A percentile compares a stretch with the other conserved stretches of the same genome.
Conservation (phyloP, 2,329 filamentous ascomycete genomes). For the Alternaria atra region DNA sequence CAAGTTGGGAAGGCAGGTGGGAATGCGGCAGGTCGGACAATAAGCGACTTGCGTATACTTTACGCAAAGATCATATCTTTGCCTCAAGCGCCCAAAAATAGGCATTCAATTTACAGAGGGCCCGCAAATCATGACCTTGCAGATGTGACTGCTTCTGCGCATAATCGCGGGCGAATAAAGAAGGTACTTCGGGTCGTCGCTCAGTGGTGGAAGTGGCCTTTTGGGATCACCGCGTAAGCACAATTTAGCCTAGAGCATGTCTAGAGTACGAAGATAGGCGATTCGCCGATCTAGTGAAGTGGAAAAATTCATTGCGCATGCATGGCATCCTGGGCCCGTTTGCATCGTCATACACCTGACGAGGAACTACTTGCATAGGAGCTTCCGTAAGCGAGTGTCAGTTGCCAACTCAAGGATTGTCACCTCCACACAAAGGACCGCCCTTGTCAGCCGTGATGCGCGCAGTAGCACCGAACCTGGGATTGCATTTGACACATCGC, state of each 20-base stretch:
- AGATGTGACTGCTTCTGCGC: constrained; percentile 27
- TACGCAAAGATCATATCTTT: constrained; percentile 29
- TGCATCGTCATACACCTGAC: constrained; percentile 29
- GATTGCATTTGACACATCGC: constrained; percentile 26
- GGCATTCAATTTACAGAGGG: constrained; percentile 25
- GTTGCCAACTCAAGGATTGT: constrained; percentile 5
- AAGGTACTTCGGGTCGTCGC: constrained; percentile 19
- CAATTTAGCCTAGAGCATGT: constrained; percentile 23
- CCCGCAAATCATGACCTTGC: constrained; percentile 24
- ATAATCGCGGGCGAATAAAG: constrained; percentile 22
- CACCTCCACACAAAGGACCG: constrained; percentile 3
- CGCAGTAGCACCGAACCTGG: constrained; percentile 20
- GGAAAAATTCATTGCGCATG: constrained; percentile 21
- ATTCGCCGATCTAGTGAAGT: constrained; percentile 25
- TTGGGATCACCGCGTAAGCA: constrained; percentile 27
- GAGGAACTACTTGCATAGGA: constrained; percentile 16
- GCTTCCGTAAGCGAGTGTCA: constrained; percentile 7
- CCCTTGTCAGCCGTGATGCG: constrained; percentile 20
- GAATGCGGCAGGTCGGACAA: constrained; percentile 29
- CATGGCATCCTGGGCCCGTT: constrained; percentile 18
- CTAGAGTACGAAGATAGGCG: constrained; percentile 20
- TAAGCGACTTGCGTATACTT: constrained; percentile 24
- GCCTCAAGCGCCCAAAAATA: constrained; percentile 32
- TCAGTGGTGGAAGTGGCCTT: constrained; percentile 21
- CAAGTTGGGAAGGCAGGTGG: constrained; percentile 19